Evolutionary conservation across 768 basidiomycete genomes (phyloP), one percentile per base, ranked within the genome.

Genomic region (Sporobolomyces phaffii): DNA sequence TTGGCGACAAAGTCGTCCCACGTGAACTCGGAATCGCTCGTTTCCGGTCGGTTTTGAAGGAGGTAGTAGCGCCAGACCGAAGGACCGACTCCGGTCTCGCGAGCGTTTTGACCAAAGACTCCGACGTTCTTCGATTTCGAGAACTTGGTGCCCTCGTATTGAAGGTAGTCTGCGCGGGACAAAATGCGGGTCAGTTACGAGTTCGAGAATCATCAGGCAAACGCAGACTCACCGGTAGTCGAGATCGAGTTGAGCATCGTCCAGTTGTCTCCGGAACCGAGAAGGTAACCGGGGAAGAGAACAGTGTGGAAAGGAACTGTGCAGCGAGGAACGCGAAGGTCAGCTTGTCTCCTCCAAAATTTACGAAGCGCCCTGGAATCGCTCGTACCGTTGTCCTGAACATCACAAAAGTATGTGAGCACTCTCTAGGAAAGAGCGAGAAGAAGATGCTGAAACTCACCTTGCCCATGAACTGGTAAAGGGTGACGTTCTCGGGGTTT

Each of bases 391-490:
- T 69, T 65, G 45, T 65, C 69, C 69, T n/a, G n/a, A n/a, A n/a
- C n/a, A n/a, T n/a, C n/a, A n/a, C n/a, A n/a, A n/a, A n/a, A n/a
- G n/a, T n/a, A n/a, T n/a, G n/a, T n/a, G n/a, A n/a, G n/a, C n/a
- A n/a, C n/a, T n/a, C n/a, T n/a, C n/a, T n/a, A n/a, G n/a, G n/a
- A n/a, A n/a, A n/a, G n/a, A n/a, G n/a, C n/a, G n/a, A n/a, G n/a
- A n/a, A n/a, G n/a, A n/a, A n/a, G n/a, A n/a, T n/a, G n/a, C n/a
- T n/a, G n/a, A n/a, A n/a, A 69, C 92, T 97, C 77, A 98, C 94
- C 80, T 99, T 99, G 76, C 96, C 96, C 96, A 99, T 99, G 82
- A 99, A 99, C 78, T 99, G 94, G 80, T 91, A 96, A 56, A 98
- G 81, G 73, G 84, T 82, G 64, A 99, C 92, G 73, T 97, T 82